Base-by-base conservation (phyloP, 352 stramenopile genomes). In the Globisporangium canariense region DNA sequence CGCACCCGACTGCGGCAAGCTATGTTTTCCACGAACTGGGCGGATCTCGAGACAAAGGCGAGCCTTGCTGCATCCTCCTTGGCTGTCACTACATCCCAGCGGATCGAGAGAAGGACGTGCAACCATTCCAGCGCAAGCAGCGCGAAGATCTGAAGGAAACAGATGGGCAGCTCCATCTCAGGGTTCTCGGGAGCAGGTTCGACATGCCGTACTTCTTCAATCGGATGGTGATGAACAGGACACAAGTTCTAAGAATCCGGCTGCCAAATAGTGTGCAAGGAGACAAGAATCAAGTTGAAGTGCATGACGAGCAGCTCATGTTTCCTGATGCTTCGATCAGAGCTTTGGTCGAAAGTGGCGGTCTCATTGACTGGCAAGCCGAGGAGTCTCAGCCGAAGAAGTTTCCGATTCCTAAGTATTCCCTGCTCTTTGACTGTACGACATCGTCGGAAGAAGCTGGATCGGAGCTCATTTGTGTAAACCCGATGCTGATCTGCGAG, bases 51-150 rank as follows among this genome's bases (percentile, higher is more conserved):
- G 46, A 28, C 32, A 62, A 57, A 20, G 34, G 11, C 13, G 61
- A 63, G 10, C 36, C 59, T 5, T 52, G 75, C 3, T 66, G 64
- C 25, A 52, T 86, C 14, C 63, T 79, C 5, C 16, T 86, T 4
- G 75, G 75, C 6, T 78, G 70, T 46, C 77, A 83, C 32, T 86
- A 77, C 63, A 64, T 86, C n/a, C 75, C 77, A 4, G 55, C 52
- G 4, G 60, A 59, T 0, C 52, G 55, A 18, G 58, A 66, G 38
- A 67, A 56, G 4, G 66, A 77, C 1, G 40, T 53, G 28, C 28
- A 28, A 20, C 55, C 56, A 41, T 53, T 57, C 5, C 46, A 73
- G 14, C 22, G 46, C 6, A 62, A 38, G 50, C 40, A 58, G 34
- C 30, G 43, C n/a, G 60, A 38, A 45, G 18, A 50, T n/a, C 22